phyloP scores from a whole-genome alignment of 352 stramenopile genomes.

The Globisporangium lucens region DNA sequence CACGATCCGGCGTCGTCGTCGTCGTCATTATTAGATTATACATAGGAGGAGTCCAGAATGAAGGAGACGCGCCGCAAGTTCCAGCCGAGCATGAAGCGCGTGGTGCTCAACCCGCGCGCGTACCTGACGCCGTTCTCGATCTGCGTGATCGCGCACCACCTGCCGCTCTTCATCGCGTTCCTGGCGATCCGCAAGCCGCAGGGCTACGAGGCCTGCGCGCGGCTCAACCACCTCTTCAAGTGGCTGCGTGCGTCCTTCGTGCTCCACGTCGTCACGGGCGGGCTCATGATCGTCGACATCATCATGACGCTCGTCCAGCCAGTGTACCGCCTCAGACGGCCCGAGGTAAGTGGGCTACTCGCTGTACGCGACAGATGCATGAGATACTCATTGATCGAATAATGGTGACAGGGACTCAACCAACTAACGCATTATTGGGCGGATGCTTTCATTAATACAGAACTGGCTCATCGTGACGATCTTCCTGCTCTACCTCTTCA shows the following conservation, averaged over 20 bases:
- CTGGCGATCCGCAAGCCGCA: conserved; percentile 32
- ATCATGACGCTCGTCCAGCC: conserved; percentile 46
- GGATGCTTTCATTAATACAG: conserved; percentile 16
- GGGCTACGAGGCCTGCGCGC: conserved; percentile 37
- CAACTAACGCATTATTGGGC: too few species aligned
- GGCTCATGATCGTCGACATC: conserved; percentile 37
- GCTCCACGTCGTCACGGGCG: conserved; percentile 39
- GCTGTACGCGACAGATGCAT: neutral
- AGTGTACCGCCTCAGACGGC: conserved; percentile 52
- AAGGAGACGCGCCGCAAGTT: neutral
- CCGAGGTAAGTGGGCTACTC: conserved; percentile 32
- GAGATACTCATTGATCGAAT: too few species aligned
- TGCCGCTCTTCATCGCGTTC: conserved; percentile 65
- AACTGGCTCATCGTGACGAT: conserved; percentile 54
- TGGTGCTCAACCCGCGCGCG: conserved; percentile 76
- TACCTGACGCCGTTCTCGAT: conserved; percentile 63
- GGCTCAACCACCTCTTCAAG: conserved; percentile 47
- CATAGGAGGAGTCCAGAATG: neutral
- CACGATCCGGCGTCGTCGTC: neutral
- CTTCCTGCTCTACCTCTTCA: conserved; percentile 53
- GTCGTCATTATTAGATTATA: neutral
- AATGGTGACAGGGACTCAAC: too few species aligned
- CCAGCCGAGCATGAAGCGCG: conserved; percentile 37
- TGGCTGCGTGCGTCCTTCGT: conserved; percentile 58
- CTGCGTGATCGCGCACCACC: conserved; percentile 56